Percentiles rank a stretch among this genome's conserved stretches.
Conservation (phyloP, 352 stramenopile species). For the Pythium apleroticum region DNA sequence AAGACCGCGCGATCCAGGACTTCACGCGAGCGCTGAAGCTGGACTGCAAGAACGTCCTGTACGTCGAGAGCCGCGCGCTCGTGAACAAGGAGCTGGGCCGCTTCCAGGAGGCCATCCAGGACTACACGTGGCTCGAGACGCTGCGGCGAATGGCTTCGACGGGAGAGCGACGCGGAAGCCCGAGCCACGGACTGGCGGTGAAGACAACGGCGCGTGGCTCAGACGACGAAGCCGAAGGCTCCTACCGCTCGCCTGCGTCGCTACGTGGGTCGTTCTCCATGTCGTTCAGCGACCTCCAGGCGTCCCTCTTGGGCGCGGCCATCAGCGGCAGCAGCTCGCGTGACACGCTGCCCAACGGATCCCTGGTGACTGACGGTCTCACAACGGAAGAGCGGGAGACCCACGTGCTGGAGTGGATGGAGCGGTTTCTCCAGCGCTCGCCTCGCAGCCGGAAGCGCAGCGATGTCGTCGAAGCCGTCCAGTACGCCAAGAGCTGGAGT, state of each 20-base stretch:
- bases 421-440: conserved; percentile 39
- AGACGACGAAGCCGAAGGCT: neutral
- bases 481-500: conserved; percentile 37
- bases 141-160: conserved; percentile 32
- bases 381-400: conserved; percentile 37
- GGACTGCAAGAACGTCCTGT: conserved; percentile 61
- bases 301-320: conserved; percentile 29
- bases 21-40: conserved; percentile 66
- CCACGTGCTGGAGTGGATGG: conserved; percentile 39
- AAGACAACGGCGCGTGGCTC: neutral
- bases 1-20: conserved; percentile 49
- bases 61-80: conserved; percentile 60
- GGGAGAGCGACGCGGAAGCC: neutral
- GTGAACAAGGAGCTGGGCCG: conserved; percentile 59
- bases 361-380: neutral
- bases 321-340: conserved; percentile 13
- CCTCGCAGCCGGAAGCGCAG: conserved; percentile 25
- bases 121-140: conserved; percentile 66
- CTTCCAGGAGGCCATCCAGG: conserved; percentile 70
- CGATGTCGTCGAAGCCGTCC: conserved; percentile 33
- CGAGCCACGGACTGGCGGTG: neutral
- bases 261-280: conserved; percentile 29
- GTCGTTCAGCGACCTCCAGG: conserved; percentile 32
- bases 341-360: neutral
- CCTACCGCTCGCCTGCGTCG: neutral